phyloP scores from a whole-genome alignment of 2,329 filamentous ascomycete species.

The Phyllachora maydis region DNA sequence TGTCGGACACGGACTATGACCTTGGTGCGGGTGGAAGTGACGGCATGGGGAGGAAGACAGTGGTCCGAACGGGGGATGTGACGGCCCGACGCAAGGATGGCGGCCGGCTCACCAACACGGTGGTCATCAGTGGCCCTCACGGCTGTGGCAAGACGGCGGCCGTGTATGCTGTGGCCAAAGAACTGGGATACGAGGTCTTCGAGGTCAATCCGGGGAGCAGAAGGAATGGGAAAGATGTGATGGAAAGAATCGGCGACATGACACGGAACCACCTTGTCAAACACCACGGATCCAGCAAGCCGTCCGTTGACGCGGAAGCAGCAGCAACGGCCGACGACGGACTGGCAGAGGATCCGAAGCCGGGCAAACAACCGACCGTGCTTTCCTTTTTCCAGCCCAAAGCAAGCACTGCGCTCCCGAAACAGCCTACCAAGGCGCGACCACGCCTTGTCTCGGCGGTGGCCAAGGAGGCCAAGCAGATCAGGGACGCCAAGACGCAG shows the following conservation, averaged over 20 bases:
- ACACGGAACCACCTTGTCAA: conserved; percentile 79
- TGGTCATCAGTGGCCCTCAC: conserved; percentile 75
- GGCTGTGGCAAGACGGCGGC: conserved; percentile 89
- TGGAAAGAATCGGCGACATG: conserved; percentile 93
- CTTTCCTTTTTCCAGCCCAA: conserved; percentile 58
- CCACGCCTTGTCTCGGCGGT: no score
- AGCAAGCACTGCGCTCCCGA: conserved; percentile 6
- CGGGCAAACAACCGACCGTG: conserved; percentile 60
- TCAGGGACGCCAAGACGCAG: conserved; percentile 29
- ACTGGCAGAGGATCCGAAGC: conserved; percentile 35
- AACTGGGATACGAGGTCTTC: conserved; percentile 84
- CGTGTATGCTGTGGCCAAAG: conserved; percentile 78
- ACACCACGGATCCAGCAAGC: conserved; percentile 16
- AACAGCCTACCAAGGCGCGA: no score
- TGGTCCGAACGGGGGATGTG: conserved; percentile 23
- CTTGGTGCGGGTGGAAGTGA: conserved; percentile 16
- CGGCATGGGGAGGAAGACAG: conserved; percentile 25
- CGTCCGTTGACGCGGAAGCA: conserved; percentile 11
- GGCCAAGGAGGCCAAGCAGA: conserved; percentile 12
- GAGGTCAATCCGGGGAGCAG: conserved; percentile 77
- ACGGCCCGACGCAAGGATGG: conserved; percentile 18
- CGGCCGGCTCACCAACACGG: conserved; percentile 43
- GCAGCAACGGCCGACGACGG: conserved; percentile 19
- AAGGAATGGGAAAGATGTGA: conserved; percentile 70
- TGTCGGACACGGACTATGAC: conserved; percentile 38